A percentile compares a stretch with the other conserved stretches of the same genome.
phyloP scores from a whole-genome alignment of 192 early-diverging fungal species.

The Rhizophagus clarus region DNA sequence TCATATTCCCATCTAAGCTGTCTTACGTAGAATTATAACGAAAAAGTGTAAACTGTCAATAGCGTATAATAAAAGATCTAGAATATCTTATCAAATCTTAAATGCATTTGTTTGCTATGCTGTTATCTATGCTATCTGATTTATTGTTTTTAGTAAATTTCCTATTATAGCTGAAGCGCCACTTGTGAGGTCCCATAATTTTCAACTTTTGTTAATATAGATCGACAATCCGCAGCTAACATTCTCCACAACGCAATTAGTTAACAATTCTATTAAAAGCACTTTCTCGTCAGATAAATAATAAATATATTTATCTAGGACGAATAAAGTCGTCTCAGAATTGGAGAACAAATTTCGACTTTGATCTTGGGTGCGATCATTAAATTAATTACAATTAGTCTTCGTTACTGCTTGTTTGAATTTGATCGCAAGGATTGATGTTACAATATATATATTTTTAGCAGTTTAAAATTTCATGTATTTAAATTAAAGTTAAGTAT shows the following conservation, averaged over 20 bases:
- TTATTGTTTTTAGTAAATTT: no score
- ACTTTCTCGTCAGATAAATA: constrained; percentile 13
- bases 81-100: no score
- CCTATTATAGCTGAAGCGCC: no score
- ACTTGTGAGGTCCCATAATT: background rate
- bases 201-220: background rate
- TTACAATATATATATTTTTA: background rate
- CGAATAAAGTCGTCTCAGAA: constrained; percentile 11
- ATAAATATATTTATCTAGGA: background rate
- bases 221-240: background rate
- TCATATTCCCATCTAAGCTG: background rate
- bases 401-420: background rate
- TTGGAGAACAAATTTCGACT: background rate
- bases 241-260: constrained; percentile 2
- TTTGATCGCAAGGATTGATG: constrained; percentile 1
- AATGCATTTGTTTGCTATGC: no score
- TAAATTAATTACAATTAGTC: background rate
- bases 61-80: no score
- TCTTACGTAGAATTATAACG: no score
- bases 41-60: no score
- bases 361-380: background rate
- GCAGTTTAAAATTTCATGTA: background rate
- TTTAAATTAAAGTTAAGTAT: background rate
- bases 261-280: constrained; percentile 14
- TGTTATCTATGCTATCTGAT: no score